Percentiles rank a stretch among this genome's conserved stretches.
Conservation (phyloP, 352 stramenopile genomes). For the Globisporangium mamillatum region DNA sequence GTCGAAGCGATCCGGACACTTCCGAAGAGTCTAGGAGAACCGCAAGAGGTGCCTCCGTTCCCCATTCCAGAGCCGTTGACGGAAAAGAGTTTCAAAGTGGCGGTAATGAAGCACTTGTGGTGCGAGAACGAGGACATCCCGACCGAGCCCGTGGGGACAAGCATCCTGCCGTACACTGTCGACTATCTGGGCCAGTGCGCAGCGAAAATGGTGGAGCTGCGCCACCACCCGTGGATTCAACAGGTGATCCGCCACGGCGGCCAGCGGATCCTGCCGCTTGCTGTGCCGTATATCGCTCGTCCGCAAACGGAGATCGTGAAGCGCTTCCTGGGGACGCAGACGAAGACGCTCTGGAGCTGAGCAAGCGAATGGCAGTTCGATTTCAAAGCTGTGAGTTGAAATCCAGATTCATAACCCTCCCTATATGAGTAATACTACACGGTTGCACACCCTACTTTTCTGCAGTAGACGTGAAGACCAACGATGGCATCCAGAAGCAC, state of each 20-base stretch:
- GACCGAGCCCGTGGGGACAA: neutral
- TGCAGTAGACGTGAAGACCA: too few species aligned
- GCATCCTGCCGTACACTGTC: constrained; percentile 9
- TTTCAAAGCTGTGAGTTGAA: too few species aligned
- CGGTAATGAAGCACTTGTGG: neutral
- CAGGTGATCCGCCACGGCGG: neutral
- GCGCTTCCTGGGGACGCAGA: constrained; percentile 8
- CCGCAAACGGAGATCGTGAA: neutral
- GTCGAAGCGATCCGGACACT: constrained; percentile 1
- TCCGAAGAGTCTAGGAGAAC: neutral
- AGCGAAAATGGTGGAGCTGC: constrained; percentile 4
- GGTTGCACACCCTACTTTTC: neutral
- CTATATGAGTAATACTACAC: too few species aligned
- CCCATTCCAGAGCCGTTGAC: neutral
- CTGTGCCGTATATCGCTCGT: constrained; percentile 1
- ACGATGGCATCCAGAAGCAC: too few species aligned
- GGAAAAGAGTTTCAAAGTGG: constrained; percentile 3
- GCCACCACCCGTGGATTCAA: constrained; percentile 5
- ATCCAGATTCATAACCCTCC: too few species aligned
- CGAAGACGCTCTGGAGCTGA: constrained; percentile 8
- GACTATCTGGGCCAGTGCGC: constrained; percentile 6
- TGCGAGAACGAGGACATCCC: constrained; percentile 3
- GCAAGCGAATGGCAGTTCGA: too few species aligned
- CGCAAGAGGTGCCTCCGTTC: neutral
- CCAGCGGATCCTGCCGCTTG: constrained; percentile 2